Base-by-base conservation (phyloP, 352 stramenopile species). In the Halophytophthora batemanensis region DNA sequence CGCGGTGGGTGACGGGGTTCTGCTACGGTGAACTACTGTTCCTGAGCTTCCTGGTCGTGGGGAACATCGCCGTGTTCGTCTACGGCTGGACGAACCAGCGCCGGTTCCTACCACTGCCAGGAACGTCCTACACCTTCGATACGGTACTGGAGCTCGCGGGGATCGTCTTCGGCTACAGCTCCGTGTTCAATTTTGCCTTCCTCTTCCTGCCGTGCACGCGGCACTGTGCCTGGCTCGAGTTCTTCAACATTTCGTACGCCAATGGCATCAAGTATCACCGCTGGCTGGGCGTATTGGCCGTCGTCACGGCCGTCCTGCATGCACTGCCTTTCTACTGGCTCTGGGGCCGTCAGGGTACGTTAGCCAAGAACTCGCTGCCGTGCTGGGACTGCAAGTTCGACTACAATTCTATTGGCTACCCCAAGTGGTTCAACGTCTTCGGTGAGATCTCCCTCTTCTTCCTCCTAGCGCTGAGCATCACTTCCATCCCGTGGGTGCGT, bases 21-120 rank as follows among this genome's bases (percentile, higher is more conserved):
- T 83, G 74, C 59, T 72, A 74, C 23, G 80, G 80, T n/a, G 80
- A 91, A 47, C 50, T 84, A n/a, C 56, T 84, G 8, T 86, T 87
- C 52, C 48, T 87, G 18, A 15, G 39, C 15, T 48, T 68, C 13
- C 38, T 83, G 18, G 3, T 81, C 10, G 51, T 65, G 21, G 76
- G 80, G 50, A 91, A 91, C 41, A 23, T 80, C 12, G 37, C 68
- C 22, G 51, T 87, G 33, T 79, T 87, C n/a, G 66, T 69, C 22
- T 71, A 70, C 36, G 64, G 62, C 11, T 90, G 72, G 64, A 43
- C 60, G n/a, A 72, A 77, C 46, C 54, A 69, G 33, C 63, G 60
- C 35, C 57, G 64, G 19, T 53, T 64, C 41, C 23, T 74, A 8
- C 62, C 55, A 33, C 57, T 40, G 11, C 11, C 60, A 0, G 64